phyloP scores from a whole-genome alignment of 1,284 basidiomycete species.

The Ganoderma lucidum region DNA sequence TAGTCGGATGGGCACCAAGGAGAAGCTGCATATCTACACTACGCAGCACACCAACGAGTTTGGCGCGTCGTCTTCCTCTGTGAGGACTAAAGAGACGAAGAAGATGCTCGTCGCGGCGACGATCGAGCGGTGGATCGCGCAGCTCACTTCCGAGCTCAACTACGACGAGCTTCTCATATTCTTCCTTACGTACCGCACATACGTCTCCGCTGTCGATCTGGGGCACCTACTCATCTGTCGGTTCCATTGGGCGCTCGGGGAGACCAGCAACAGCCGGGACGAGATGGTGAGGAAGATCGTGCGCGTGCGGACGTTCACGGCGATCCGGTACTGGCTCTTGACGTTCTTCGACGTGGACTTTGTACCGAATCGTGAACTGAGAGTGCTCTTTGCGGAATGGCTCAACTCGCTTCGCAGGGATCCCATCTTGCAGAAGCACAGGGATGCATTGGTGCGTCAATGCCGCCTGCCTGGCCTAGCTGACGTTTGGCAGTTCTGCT shows the following conservation, averaged over 20 bases:
- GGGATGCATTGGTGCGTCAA: slow-evolving; percentile 72
- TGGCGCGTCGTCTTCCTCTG: slow-evolving; percentile 36
- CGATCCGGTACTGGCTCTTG: slow-evolving; percentile 85
- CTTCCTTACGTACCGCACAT: slow-evolving; percentile 88
- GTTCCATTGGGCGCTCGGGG: slow-evolving; percentile 86
- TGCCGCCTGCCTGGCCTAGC: no score
- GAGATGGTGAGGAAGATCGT: slow-evolving; percentile 78
- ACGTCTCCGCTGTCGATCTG: slow-evolving; percentile 78
- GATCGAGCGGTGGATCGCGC: slow-evolving; percentile 90
- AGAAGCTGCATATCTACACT: slow-evolving; percentile 19
- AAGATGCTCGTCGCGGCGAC: slow-evolving; percentile 83
- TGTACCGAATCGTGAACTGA: slow-evolving; percentile 78
- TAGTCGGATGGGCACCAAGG: slow-evolving; percentile 15
- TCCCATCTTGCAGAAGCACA: slow-evolving; percentile 67
- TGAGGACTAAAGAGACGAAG: slow-evolving; percentile 38
- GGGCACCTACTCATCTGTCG: slow-evolving; percentile 82
- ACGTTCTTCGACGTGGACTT: slow-evolving; percentile 91
- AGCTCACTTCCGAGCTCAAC: slow-evolving; percentile 84
- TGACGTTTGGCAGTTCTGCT: background rate
- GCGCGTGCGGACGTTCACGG: slow-evolving; percentile 86
- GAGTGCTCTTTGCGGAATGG: slow-evolving; percentile 77
- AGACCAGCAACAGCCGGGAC: slow-evolving; percentile 58
- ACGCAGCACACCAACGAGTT: slow-evolving; percentile 45
- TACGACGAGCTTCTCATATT: slow-evolving; percentile 87
- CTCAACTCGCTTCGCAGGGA: slow-evolving; percentile 79